Conservation (phyloP, 805 yeast species). For the Kodamaea hsintzibuensis region DNA sequence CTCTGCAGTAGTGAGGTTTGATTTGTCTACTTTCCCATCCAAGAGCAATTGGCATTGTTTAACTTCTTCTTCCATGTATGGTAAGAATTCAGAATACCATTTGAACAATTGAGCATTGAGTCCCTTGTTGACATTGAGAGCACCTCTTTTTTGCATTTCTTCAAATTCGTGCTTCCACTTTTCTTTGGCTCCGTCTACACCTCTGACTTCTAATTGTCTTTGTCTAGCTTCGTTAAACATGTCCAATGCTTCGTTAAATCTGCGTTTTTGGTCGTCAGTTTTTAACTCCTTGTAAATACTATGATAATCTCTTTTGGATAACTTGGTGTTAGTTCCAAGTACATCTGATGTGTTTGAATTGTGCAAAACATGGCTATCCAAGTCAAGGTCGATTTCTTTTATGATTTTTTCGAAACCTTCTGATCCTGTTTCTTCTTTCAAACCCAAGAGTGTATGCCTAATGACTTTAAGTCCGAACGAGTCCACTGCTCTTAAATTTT, state of each 20-base stretch:
- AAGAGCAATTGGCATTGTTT: constrained; percentile 51
- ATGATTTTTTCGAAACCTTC: constrained; percentile 26
- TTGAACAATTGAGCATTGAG: constrained; percentile 76
- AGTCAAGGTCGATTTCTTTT: constrained; percentile 28
- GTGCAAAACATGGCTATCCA: constrained; percentile 27
- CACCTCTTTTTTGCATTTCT: constrained; percentile 60
- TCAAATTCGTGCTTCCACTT: constrained; percentile 88
- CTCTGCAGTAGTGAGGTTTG: constrained; percentile 17
- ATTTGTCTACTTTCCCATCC: constrained; percentile 22
- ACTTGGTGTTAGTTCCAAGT: constrained; percentile 21
- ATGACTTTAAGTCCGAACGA: constrained; percentile 78
- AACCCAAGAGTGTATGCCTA: constrained; percentile 64
- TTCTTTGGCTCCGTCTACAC: constrained; percentile 81
- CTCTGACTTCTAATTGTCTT: constrained; percentile 68
- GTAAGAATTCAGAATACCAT: constrained; percentile 79
- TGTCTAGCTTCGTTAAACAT: constrained; percentile 76
- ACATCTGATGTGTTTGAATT: constrained; percentile 14
- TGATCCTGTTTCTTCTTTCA: constrained; percentile 26
- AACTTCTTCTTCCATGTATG: constrained; percentile 68
- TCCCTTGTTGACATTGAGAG: constrained; percentile 52
- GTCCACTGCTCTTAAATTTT: constrained; percentile 62
- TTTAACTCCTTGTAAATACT: constrained; percentile 57
- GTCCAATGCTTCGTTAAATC: constrained; percentile 69
- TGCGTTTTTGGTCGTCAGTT: constrained; percentile 41
- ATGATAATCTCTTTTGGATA: constrained; percentile 60